Base-by-base conservation (phyloP, 2,329 filamentous ascomycete genomes). In the Emericellopsis cladophorae region DNA sequence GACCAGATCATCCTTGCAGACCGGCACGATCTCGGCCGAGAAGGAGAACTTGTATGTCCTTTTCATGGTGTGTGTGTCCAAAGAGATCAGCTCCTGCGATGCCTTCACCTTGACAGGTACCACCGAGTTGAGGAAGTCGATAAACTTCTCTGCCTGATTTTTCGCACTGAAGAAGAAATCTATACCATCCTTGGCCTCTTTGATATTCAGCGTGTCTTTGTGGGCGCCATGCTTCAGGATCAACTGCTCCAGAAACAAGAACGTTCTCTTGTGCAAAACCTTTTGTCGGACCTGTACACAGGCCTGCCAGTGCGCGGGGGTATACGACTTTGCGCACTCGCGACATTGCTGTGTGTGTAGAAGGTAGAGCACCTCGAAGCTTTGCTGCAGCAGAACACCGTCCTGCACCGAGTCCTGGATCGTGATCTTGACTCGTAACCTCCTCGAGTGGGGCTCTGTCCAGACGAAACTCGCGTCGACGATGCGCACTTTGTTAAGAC, bases 1-100 rank as follows among this genome's bases (percentile, higher is more conserved):
- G n/a, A 98, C 86, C 23, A 98, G 69, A 56, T 98, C 92, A 52
- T 98, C 92, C 62, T 95, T 95, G 70, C 92, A 96, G 39, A 98
- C 88, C 1, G 92, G 92, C 22, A 96, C 81, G 38, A 98, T 63
- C 57, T 95, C 86, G 41, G 83, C 79, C 0, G 88, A 93, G 62
- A 79, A 96, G 36, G 84, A 82, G 65, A 95, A 95, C 60, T 98
- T 98, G 74, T 90, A 96, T 29, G 82, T 88, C 62, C 86, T 92
- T 45, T 81, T 84, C 14, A 83, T 84, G 1, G 89, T 95, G 64
- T 98, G 92, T 11, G 82, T 76, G 60, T 98, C 90, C 66, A 87
- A 80, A 5, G 88, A 95, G 51, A 98, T 96, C 37, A 96, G 74
- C 59, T 95, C 85, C 55, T 93, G 60, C 7, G 64, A 64, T 52